Base-by-base conservation (phyloP, 306 rosid genomes). In the Quercus cerris region DNA sequence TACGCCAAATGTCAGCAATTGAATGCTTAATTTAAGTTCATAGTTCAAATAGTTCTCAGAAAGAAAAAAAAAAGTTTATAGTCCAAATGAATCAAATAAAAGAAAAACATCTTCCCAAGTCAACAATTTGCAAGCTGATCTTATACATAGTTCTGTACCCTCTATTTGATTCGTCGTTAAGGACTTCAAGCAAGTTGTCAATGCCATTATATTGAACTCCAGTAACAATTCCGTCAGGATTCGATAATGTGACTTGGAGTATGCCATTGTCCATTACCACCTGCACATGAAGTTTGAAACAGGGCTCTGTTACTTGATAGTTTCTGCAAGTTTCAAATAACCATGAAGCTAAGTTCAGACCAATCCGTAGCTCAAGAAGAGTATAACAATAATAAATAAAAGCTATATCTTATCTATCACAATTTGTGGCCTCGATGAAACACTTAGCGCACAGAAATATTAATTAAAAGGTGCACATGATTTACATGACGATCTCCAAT, bases 211-310 rank as follows among this genome's bases (percentile, higher is more conserved):
- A 94, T 25, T 79, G 78, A 20, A 94, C 87, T 80, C 91, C 89
- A 18, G 88, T 91, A 14, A 92, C 94, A 28, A 88, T 77, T 78
- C 98, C 98, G 35, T 74, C 87, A 0, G 97, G 98, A 14, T 91
- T 92, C 5, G 97, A 91, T n/a, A 94, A 5, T 61, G 86, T 86
- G 33, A 91, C 94, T 81, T 85, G 89, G 14, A 91, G 52, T 31
- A 89, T 81, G 54, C 94, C 98, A 71, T 94, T 94, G 73, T 91
- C 92, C 90, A 94, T 90, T 23, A 90, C 75, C 71, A 90, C 97
- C 98, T 94, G 83, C 64, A 77, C 30, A 49, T 27, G 8, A 4
- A 27, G 4, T 22, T 20, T 59, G 70, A 64, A 17, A 9, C 70
- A 41, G 8, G 46, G 46, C 46, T 8, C 46, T 8, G 46, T 49